phyloP scores from a whole-genome alignment of 2,329 filamentous ascomycete species.

The Periconia macrospinosa region DNA sequence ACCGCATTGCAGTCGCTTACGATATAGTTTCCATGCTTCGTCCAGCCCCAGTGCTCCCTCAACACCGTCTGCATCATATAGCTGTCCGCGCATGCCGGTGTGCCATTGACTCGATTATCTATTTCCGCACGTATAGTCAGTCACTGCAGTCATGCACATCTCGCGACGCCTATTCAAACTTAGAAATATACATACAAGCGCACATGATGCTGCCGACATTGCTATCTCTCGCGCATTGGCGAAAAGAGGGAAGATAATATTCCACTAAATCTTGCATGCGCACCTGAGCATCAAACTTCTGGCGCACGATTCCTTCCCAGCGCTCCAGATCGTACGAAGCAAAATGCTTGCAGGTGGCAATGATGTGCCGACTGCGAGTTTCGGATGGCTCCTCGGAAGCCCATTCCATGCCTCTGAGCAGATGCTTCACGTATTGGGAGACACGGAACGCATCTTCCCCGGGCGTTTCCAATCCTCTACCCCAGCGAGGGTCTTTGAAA shows the following conservation, averaged over 20 bases:
- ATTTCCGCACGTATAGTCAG: slow-evolving; percentile 26
- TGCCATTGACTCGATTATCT: slow-evolving; percentile 58
- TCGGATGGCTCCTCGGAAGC: slow-evolving; percentile 49
- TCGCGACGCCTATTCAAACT: neutral
- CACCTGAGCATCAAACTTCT: slow-evolving; percentile 61
- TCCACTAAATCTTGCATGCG: slow-evolving; percentile 65
- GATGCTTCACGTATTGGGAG: slow-evolving; percentile 44
- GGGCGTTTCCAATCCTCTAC: slow-evolving; percentile 59
- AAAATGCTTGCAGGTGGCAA: slow-evolving; percentile 53
- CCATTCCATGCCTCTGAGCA: slow-evolving; percentile 46
- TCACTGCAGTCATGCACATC: neutral
- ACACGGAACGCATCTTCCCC: slow-evolving; percentile 60
- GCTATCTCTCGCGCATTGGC: slow-evolving; percentile 50
- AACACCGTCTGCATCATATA: slow-evolving; percentile 67
- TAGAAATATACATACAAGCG: slow-evolving; percentile 40
- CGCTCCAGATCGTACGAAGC: slow-evolving; percentile 34
- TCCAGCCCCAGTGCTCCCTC: slow-evolving; percentile 67
- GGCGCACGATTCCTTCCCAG: slow-evolving; percentile 34
- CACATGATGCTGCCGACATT: slow-evolving; percentile 57
- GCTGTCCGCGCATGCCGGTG: slow-evolving; percentile 64
- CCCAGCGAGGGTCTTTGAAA: slow-evolving; percentile 66
- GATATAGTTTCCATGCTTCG: slow-evolving; percentile 62
- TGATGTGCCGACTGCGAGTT: slow-evolving; percentile 28
- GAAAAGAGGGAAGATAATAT: slow-evolving; percentile 69
- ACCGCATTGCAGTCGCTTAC: slow-evolving; percentile 68